Conservation (phyloP, 768 basidiomycete genomes). For the Naganishia vaughanmartiniae region DNA sequence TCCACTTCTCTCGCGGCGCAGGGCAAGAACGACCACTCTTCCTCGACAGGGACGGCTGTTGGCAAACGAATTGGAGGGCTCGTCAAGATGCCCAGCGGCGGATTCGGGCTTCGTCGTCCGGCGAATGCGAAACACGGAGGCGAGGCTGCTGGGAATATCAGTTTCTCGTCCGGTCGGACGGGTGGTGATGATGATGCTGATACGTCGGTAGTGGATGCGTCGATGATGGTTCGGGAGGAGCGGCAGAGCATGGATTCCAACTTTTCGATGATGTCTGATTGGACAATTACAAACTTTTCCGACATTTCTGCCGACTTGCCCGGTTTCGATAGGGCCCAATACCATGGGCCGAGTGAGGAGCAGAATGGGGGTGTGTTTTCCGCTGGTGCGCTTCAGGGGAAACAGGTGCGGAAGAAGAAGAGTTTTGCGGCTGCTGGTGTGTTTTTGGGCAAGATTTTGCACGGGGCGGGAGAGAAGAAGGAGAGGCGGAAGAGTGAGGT, state of each 20-base stretch:
- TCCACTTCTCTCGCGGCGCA: not conserved
- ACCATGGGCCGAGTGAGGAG: not conserved
- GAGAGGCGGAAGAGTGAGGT: slow-evolving; percentile 9
- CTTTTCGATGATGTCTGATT: slow-evolving; percentile 23
- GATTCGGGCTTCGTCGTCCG: not conserved
- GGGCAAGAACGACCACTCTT: not conserved
- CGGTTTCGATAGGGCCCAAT: not conserved
- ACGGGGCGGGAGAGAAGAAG: slow-evolving; percentile 12
- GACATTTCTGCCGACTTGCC: slow-evolving; percentile 12
- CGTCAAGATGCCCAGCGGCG: not conserved
- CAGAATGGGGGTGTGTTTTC: not conserved
- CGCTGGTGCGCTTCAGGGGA: not conserved
- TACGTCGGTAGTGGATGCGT: not conserved
- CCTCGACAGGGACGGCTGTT: not conserved
- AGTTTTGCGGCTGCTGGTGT: slow-evolving; percentile 21
- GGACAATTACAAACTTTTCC: slow-evolving; percentile 20
- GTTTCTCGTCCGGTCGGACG: not conserved
- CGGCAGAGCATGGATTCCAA: slow-evolving; percentile 17
- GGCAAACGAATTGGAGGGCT: not conserved
- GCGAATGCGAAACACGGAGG: not conserved
- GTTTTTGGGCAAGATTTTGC: slow-evolving; percentile 26
- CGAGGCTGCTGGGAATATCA: not conserved
- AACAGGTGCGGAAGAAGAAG: slow-evolving; percentile 26
- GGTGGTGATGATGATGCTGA: not conserved
- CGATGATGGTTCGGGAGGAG: not conserved